phyloP scores from a whole-genome alignment of 75 land plant species.

The Pinus taeda region DNA sequence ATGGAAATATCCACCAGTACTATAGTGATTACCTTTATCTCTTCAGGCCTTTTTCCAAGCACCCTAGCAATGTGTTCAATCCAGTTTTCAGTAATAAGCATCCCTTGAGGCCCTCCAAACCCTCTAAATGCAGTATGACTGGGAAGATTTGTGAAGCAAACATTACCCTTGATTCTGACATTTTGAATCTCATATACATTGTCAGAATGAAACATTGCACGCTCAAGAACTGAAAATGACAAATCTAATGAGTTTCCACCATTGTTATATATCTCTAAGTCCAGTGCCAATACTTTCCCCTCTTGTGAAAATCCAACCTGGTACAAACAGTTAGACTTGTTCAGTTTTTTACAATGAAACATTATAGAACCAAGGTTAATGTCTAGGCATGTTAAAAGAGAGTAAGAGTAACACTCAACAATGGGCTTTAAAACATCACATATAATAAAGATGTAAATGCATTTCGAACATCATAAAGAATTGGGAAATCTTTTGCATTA shows the following conservation, averaged over 20 bases:
- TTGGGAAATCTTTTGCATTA: not conserved
- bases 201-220: slow-evolving; percentile 93
- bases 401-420: not conserved
- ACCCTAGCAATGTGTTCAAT: slow-evolving; percentile 76
- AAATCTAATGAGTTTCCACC: slow-evolving; percentile 97
- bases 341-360: not conserved
- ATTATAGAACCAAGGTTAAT: not conserved
- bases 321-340: slow-evolving; percentile 2
- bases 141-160: slow-evolving; percentile 85
- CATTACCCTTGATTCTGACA: slow-evolving; percentile 72
- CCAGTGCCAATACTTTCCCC: slow-evolving; percentile 83
- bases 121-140: slow-evolving; percentile 98
- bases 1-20: not conserved
- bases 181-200: slow-evolving; percentile 89
- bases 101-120: slow-evolving; percentile 99
- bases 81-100: slow-evolving; percentile 95
- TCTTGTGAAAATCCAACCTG: slow-evolving; percentile 90
- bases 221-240: slow-evolving; percentile 76
- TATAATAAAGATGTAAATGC: not conserved
- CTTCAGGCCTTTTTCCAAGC: slow-evolving; percentile 71
- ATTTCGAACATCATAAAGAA: not conserved
- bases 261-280: slow-evolving; percentile 88
- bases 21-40: slow-evolving; percentile 67
- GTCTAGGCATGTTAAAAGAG: not conserved
- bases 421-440: not conserved